These are phyloP conservation scores for Berberis thunbergii DNA, from an alignment of 164 flowering plant species.

Conservation along the genomic window DNA sequence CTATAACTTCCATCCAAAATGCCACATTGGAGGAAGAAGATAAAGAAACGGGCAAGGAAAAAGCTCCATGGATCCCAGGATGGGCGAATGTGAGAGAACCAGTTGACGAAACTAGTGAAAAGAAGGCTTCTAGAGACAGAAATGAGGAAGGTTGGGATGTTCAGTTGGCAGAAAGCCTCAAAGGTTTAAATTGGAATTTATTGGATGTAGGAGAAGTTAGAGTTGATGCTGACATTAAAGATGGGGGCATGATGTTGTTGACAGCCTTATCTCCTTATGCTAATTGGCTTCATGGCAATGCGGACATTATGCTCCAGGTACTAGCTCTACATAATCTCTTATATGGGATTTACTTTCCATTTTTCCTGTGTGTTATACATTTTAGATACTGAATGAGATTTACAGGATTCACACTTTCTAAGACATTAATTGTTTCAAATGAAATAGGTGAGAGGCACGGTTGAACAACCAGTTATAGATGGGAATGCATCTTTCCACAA, in stretches of 20 bases:
- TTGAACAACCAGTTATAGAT: slow-evolving; percentile 85
- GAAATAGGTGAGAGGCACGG: slow-evolving; percentile 88
- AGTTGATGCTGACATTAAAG: slow-evolving; percentile 97
- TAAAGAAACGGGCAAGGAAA: slow-evolving; percentile 37
- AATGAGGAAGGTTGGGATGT: slow-evolving; percentile 86
- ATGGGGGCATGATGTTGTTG: slow-evolving; percentile 96
- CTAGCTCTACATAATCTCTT: neutral
- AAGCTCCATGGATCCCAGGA: slow-evolving; percentile 38
- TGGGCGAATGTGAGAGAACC: slow-evolving; percentile 50
- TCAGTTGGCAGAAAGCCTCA: slow-evolving; percentile 81
- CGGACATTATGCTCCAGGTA: slow-evolving; percentile 91
- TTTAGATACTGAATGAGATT: neutral
- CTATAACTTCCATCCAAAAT: slow-evolving; percentile 54
- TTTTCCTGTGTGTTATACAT: neutral
- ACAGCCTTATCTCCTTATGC: slow-evolving; percentile 94
- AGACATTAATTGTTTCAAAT: slow-evolving; percentile 4
- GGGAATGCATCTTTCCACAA: slow-evolving; percentile 92
- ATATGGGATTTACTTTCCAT: neutral
- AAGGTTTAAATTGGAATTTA: slow-evolving; percentile 85
- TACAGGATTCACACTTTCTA: slow-evolving; percentile 1
- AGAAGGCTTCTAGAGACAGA: slow-evolving; percentile 55
- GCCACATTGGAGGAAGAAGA: slow-evolving; percentile 49
- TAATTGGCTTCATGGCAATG: slow-evolving; percentile 95
- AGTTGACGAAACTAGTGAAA: slow-evolving; percentile 48
- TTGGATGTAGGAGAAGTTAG: slow-evolving; percentile 93